Evolutionary conservation across 257 asterid species (phyloP).

Genomic region (Salvia hispanica): DNA sequence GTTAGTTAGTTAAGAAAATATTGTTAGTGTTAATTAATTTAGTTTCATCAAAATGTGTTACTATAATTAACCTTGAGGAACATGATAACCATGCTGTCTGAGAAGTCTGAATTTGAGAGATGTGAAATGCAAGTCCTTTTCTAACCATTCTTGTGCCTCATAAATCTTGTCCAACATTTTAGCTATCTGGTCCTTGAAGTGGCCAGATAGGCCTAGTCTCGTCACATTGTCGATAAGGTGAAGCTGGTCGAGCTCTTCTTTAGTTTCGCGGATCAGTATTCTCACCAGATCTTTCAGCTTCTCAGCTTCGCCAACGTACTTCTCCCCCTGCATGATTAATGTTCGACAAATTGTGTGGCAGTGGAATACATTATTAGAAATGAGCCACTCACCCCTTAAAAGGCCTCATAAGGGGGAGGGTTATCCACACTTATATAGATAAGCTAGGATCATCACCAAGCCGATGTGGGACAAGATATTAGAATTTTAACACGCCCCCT

Average conservation of each 20-base stretch:
- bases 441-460: too few relatives aligned
- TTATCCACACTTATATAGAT: too few relatives aligned
- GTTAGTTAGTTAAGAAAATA: background rate
- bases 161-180: constrained; percentile 21
- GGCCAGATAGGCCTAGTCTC: constrained; percentile 49
- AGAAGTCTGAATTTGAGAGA: constrained; percentile 44
- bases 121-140: constrained; percentile 30
- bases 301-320: constrained; percentile 35
- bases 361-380: too few relatives aligned
- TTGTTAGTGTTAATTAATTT: too few relatives aligned
- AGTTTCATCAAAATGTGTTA: too few relatives aligned
- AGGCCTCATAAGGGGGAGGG: too few relatives aligned
- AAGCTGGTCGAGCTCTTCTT: constrained; percentile 38
- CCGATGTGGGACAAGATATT: too few relatives aligned
- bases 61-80: constrained; percentile 41
- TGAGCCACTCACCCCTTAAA: too few relatives aligned
- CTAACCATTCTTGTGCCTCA: background rate
- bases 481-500: too few relatives aligned
- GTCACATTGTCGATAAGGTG: constrained; percentile 51
- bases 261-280: constrained; percentile 25
- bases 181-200: constrained; percentile 33
- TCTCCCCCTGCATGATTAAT: constrained; percentile 42
- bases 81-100: constrained; percentile 42
- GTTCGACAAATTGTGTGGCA: too few relatives aligned
- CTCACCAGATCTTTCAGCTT: constrained; percentile 37